Evolutionary conservation across 495 filamentous ascomycete species (phyloP), one percentile per base, ranked within the genome.

Genomic region (Annulohypoxylon nitens): DNA sequence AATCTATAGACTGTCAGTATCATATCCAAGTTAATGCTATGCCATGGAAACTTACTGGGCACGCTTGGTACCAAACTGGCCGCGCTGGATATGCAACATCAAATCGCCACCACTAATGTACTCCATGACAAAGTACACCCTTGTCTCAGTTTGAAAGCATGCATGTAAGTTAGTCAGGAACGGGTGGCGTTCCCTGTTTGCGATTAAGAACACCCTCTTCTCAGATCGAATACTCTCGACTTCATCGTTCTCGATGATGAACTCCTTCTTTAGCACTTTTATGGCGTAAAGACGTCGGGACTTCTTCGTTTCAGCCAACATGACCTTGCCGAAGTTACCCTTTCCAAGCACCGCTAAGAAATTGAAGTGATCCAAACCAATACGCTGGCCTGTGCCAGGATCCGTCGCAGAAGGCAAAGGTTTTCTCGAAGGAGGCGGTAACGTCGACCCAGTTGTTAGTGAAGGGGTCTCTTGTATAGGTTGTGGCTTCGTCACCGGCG

Each of bases 51-150:
- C 92, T 81, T 89, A 95, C 93, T 98, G 97, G 75, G 96, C 97
- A 64, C 97, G 87, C 83, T 97, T 98, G 5, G 93, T 90, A 48
- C 95, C 94, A 80, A 99, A 99, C 79, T 96, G 93, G 20, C 95
- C 94, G 50, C 96, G 89, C 80, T 99, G 96, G 79, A 99, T 99
- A 79, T 99, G 96, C 83, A 98, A 83, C 96, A 99, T 99, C 77
- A 99, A 85, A 87, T 99, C 96, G 80, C 96, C 96, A 83, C 96
- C 96, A 76, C 95, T 97, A 72, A 99, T 95, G 79, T 99, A 99
- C 83, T 99, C 97, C 95, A 98, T 98, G 74, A 99, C 96, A 77
- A 99, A 99, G 84, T 99, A 99, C 14, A 99, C 94, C 74, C 96
- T 85, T 11, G 96, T 99, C 81, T 99, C 96, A 0, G 96, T 99